These are phyloP conservation scores for Phytophthora constricta DNA, from an alignment of 352 stramenopile species.

Conservation along the genomic window DNA sequence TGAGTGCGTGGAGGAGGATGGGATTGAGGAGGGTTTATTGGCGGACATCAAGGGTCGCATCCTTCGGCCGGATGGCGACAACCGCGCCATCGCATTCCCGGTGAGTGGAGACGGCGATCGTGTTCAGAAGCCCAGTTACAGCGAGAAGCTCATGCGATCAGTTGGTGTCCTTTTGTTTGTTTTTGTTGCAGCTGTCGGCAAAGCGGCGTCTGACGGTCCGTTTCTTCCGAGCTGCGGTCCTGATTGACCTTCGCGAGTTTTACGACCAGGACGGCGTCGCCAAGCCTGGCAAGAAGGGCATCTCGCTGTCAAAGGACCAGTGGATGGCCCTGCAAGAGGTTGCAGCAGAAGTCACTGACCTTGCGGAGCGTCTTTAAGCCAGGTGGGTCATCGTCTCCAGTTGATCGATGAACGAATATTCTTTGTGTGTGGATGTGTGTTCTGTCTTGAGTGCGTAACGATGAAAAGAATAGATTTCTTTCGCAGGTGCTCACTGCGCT, in stretches of 20 bases:
- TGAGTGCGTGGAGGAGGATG: conserved; percentile 52
- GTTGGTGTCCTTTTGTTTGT: conserved; percentile 1
- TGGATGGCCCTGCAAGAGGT: conserved; percentile 53
- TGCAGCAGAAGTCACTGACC: conserved; percentile 41
- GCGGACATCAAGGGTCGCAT: conserved; percentile 40
- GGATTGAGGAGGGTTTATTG: conserved; percentile 41
- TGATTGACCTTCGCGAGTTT: conserved; percentile 79
- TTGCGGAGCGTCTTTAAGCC: conserved; percentile 33
- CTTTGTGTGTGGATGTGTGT: neutral
- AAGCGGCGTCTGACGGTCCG: conserved; percentile 61
- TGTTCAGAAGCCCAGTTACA: neutral
- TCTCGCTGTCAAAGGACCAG: conserved; percentile 76
- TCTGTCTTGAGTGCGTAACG: conserved; percentile 4
- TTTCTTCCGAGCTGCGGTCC: conserved; percentile 52
- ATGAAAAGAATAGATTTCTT: too few species aligned
- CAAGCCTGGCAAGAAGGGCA: conserved; percentile 82
- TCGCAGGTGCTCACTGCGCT: too few species aligned
- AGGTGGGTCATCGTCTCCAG: too few species aligned
- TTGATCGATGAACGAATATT: neutral
- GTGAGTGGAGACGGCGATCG: conserved; percentile 31
- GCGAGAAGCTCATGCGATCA: conserved; percentile 4
- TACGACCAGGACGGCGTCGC: conserved; percentile 62
- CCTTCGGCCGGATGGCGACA: conserved; percentile 39
- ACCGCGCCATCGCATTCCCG: conserved; percentile 56
- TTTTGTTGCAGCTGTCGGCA: conserved; percentile 50